phyloP scores from a whole-genome alignment of 148 eudicot species.

The Bassia scoparia region DNA sequence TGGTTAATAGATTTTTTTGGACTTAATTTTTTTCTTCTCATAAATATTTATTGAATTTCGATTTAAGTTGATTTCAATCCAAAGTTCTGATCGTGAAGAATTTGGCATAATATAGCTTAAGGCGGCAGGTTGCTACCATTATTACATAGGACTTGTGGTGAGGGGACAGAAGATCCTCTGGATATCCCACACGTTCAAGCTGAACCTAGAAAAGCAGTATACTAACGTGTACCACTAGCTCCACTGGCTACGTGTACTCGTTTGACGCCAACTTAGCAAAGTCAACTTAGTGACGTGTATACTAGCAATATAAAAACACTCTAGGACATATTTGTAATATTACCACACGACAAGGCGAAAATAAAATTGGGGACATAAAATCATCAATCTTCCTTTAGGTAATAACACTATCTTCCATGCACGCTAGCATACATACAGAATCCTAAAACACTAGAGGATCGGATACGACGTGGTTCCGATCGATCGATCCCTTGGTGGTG shows the following conservation, averaged over 20 bases:
- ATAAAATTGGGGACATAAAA: too few species aligned
- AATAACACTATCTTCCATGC: neutral
- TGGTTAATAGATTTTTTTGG: too few species aligned
- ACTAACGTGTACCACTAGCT: constrained; percentile 16
- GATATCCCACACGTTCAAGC: constrained; percentile 22
- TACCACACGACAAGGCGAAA: neutral
- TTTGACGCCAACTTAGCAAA: constrained; percentile 12
- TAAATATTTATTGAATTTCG: too few species aligned
- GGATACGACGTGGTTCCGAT: constrained; percentile 21
- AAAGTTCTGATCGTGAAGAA: too few species aligned
- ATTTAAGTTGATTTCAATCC: too few species aligned
- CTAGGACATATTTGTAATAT: neutral
- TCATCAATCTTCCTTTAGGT: too few species aligned
- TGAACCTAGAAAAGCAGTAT: neutral
- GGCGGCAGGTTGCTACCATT: neutral
- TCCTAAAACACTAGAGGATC: neutral
- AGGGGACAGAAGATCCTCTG: constrained; percentile 17
- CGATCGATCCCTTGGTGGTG: constrained; percentile 36
- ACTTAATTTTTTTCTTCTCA: too few species aligned
- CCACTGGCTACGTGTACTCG: constrained; percentile 15
- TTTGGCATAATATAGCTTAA: neutral
- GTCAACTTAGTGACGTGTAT: constrained; percentile 10
- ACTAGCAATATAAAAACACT: neutral
- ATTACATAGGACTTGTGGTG: constrained; percentile 1
- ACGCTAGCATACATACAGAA: neutral